Percentiles rank a stretch among this genome's conserved stretches.
Evolutionary conservation across 202 grass and related monocot genomes (phyloP).

Genomic region (Hordeum pubiflorum): DNA sequence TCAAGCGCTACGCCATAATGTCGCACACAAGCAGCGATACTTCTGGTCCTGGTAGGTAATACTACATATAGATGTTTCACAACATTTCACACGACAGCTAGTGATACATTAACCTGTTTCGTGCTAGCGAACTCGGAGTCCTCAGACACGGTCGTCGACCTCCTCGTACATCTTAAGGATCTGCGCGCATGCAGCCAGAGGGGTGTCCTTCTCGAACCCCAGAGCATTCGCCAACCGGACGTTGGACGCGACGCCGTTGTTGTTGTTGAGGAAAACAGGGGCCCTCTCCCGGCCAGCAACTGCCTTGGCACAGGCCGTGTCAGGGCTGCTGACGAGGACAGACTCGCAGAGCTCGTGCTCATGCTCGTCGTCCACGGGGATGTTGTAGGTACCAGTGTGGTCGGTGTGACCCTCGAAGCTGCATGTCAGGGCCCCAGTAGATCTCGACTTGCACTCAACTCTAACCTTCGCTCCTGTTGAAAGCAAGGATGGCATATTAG

Average conservation of each 20-base stretch:
- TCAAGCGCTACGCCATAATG: conserved; percentile 8
- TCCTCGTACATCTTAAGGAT: conserved; percentile 73
- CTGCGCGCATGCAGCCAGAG: conserved; percentile 38
- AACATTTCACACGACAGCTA: not conserved
- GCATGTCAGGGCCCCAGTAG: conserved; percentile 37
- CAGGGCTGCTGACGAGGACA: conserved; percentile 72
- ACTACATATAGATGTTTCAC: not conserved
- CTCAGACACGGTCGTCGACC: conserved; percentile 34
- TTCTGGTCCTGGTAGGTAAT: not conserved
- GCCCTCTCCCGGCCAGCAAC: conserved; percentile 73
- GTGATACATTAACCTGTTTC: not conserved
- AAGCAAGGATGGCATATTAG: not conserved
- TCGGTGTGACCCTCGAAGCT: conserved; percentile 79
- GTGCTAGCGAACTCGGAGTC: not conserved
- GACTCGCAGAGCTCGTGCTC: conserved; percentile 84
- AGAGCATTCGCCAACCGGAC: conserved; percentile 62
- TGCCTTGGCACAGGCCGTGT: conserved; percentile 36
- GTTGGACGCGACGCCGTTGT: conserved; percentile 67
- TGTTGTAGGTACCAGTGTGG: conserved; percentile 80
- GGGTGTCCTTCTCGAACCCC: conserved; percentile 59
- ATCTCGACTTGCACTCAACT: conserved; percentile 65
- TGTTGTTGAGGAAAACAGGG: conserved; percentile 79
- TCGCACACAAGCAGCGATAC: not conserved
- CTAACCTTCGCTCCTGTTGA: conserved; percentile 76
- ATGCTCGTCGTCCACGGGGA: conserved; percentile 45